Base-by-base conservation (phyloP, 2,329 filamentous ascomycete species). In the Teratosphaeria viscida region DNA sequence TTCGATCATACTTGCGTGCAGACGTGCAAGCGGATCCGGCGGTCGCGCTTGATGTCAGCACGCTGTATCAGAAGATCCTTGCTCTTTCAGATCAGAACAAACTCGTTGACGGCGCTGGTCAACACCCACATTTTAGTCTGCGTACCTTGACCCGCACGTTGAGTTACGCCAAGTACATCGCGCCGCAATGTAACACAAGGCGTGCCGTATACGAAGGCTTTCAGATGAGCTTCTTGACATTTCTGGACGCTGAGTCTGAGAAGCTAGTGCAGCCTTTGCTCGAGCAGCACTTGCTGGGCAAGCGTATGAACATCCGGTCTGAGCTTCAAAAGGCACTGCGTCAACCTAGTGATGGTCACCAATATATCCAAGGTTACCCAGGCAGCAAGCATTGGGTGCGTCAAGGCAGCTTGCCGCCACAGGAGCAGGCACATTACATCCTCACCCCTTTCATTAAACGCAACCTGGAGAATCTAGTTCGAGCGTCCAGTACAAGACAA, bases 101-200 rank as follows among this genome's bases (percentile, higher is more conserved):
- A 60, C 78, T 99, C 14, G 94, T 96, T 0, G 95, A 99, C 73
- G 92, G 95, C 52, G 92, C 92, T 32, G 92, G 95, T 62, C 92
- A 99, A 71, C 90, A 94, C 55, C 92, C 94, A 11, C 94, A 99
- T 74, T 99, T 96, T 78, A 97, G 92, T 78, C 83, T 99, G 60
- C 85, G 94, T 71, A 99, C 94, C 0, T 77, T 99, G 54, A 96
- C 95, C 23, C 85, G 95, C 59, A 90, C 94, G 1, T 76, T 99
- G 57, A 88, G 86, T 43, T 99, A 96, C 71, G 91, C 92, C 19
- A 85, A 86, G 64, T 88, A 92, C 57, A 92, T 96, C 63, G 84
- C 89, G 0, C 85, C 90, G 0, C 82, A 88, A 3, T 96, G 96
- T 73, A 91, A 89, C 12, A 77, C 97, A 52, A 85, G 94, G 27